Evolutionary conservation across 352 stramenopile genomes (phyloP), one percentile per base, ranked within the genome.

Genomic region (Pythium dissotocum): DNA sequence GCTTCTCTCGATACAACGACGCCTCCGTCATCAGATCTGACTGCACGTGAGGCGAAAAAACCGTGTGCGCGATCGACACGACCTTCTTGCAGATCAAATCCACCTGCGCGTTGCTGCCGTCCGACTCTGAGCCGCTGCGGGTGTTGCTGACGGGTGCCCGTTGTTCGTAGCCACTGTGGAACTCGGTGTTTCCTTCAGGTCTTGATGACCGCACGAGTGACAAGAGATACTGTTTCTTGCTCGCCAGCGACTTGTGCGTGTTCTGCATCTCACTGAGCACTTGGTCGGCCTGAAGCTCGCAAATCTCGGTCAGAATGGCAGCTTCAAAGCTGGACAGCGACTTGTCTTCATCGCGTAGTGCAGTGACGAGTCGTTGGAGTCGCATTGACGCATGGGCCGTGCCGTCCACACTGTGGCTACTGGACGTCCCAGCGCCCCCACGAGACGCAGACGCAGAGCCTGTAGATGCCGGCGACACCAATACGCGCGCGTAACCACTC

Each of bases 11-110:
- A 24, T 75, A 81, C 8, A 64, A 4, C 13, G 70, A 72, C 1
- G 79, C 83, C 6, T 83, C 58, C 32, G 51, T 66, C 61, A 82
- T 67, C 14, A 92, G 56, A 46, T 85, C 75, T 46, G 61, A 75
- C 72, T 89, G 84, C 48, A 85, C 77, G 55, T 87, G 74, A 7
- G 78, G 77, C 21, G 78, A 86, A 48, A 83, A 88, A 6, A 86
- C 78, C 55, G 61, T 79, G n/a, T 69, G 69, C 14, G 77, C 84
- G 54, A 92, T 85, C 21, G 73, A 64, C 24, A 78, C 71, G 21
- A 90, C 70, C 66, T 85, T 88, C 55, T 79, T 82, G 64, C 71
- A 73, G 63, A 91, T 72, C 10, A 87, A 33, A 63, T 87, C 76
- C 0, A 70, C 64, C n/a, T 84, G 73, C 13, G 78, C 71, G 14